phyloP scores from a whole-genome alignment of 2,329 filamentous ascomycete species.

The Coniosporium tulheliwenetii region DNA sequence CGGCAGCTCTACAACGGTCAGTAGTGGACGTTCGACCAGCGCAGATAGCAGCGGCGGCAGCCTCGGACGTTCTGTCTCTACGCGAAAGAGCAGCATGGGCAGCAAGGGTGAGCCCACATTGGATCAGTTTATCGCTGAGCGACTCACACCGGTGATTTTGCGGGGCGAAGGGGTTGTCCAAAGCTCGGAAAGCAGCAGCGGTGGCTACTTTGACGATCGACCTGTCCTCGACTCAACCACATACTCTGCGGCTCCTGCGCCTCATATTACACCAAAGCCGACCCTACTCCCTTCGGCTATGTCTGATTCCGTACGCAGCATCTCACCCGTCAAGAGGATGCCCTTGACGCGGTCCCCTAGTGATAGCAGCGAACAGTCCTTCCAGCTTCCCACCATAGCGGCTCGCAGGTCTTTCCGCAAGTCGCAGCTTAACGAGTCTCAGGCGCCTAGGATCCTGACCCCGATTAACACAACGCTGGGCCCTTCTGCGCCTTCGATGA shows the following conservation, averaged over 20 bases:
- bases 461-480: neutral
- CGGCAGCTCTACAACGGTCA: constrained; percentile 38
- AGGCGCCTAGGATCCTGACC: neutral
- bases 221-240: too few species aligned
- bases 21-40: constrained; percentile 29
- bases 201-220: too few species aligned
- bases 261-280: too few species aligned
- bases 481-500: neutral
- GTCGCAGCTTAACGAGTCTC: neutral
- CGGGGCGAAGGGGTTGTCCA: constrained; percentile 22
- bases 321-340: too few species aligned
- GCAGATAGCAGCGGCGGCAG: constrained; percentile 22
- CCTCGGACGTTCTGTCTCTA: constrained; percentile 17
- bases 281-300: too few species aligned
- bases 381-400: neutral
- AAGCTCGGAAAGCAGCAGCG: constrained; percentile 3
- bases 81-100: constrained; percentile 25
- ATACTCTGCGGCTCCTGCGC: too few species aligned
- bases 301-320: too few species aligned
- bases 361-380: constrained; percentile 2
- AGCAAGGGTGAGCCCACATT: constrained; percentile 25
- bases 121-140: constrained; percentile 29
- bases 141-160: constrained; percentile 26
- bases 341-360: too few species aligned
- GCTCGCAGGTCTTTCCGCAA: neutral